Evolutionary conservation across 2,329 filamentous ascomycete genomes (phyloP), one percentile per base, ranked within the genome.

Genomic region (Colletotrichum somersetense): DNA sequence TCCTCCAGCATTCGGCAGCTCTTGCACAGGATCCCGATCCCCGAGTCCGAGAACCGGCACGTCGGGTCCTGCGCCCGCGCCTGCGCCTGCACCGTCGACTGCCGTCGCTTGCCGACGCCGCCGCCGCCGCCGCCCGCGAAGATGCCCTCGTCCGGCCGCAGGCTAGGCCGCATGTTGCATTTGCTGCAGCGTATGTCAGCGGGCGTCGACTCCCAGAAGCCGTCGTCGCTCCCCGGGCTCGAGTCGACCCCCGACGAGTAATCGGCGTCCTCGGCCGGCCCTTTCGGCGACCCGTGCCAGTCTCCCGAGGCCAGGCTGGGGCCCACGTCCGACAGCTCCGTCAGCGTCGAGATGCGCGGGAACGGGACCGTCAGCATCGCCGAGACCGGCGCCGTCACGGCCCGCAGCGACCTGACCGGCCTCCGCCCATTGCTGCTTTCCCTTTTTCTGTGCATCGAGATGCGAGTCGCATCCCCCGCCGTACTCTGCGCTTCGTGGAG

Each of bases 1-100:
- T 72, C 66, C 30, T 72, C 70, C 12, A 72, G 59, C 70, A 72
- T 72, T 23, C 70, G 48, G 42, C 70, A 72, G 4, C 67, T 72
- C 2, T 56, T 20, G 12, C 70, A 72, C 35, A 72, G 59, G 20
- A 72, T 72, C 7, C 70, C 70, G 1, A 72, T 72, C 38, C 70
- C 70, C 38, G 70, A 72, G 33, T 72, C 70, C 30, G 70, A 72
- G n/a, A 72, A 72, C 40, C 70, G 53, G 16, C 59, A 72, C 3
- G 59, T 62, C 38, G 48, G 55, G 14, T 70, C 53, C 16, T 44
- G 56, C 48, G 66, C 53, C 12, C 16, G 30, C 23, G 26, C 53
- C 12, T 8, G 30, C 23, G 26, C n/a, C 20, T n/a, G 44, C 44
- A 6, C 44, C 20, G 10, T 48, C 46, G 23, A 33, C 52, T 2